Evolutionary conservation across 108 stramenopile species (phyloP), one percentile per base, ranked within the genome.

Genomic region (Cyclotella choctawhatcheeana): DNA sequence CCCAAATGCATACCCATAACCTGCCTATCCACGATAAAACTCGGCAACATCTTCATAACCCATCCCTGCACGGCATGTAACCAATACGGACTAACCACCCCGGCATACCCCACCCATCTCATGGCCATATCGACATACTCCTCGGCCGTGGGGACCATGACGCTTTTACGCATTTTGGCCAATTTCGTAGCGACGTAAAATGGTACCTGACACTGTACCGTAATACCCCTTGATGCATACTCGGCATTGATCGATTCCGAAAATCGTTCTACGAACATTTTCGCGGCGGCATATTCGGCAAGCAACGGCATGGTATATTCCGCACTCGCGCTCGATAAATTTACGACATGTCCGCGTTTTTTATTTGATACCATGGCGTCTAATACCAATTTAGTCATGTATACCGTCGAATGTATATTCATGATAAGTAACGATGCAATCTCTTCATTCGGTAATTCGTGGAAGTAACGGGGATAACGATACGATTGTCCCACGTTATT

Each of bases 401-500:
- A 92, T 17, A 96, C 88, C 14, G 97, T 96, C 21, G 97, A 96
- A 59, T 96, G 89, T 55, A 99, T 92, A 71, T 99, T 99, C 91
- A 99, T 93, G 20, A 84, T 91, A 65, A 93, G 81, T 62, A 96
- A 60, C 48, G 80, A 58, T 17, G 65, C 74, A 33, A 93, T 86
- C 60, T 95, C 90, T 40, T 87, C 85, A 40, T 93, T 87, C 24
- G 88, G 71, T 44, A 99, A 79, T 76, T 99, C 99, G 69, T 97
- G 81, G 78, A 97, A 99, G 90, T 82, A 98, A 74, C 92, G 90
- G 7, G 98, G 96, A 79, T 94, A 97, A 6, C 94, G 91, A 83
- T 99, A 99, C 64, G 89, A 88, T 31, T 97, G 86, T 48, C 99
- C 99, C n/a, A 99, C 99, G 74, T 98, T 99, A 87, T 99, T 99